These are phyloP conservation scores for Cladophialophora bantiana DNA, from an alignment of 2,329 filamentous ascomycete genomes.

Conservation along the genomic window DNA sequence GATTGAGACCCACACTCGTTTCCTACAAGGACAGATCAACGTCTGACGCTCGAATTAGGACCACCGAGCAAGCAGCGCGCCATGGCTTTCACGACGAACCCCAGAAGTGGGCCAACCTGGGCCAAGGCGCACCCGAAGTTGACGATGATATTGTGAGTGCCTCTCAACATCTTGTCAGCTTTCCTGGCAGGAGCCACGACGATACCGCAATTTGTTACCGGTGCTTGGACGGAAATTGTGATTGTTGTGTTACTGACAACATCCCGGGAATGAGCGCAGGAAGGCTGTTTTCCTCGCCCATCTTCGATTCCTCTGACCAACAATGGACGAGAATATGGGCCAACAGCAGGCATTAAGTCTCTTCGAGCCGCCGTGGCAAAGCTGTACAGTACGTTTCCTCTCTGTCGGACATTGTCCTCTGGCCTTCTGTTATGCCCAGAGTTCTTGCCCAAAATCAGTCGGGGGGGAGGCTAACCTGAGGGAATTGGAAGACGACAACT, in stretches of 20 bases:
- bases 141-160: constrained; percentile 85
- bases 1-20: constrained; percentile 58
- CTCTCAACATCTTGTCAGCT: background rate
- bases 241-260: background rate
- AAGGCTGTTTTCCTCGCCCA: constrained; percentile 77
- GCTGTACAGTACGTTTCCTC: constrained; percentile 68
- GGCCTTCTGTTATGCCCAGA: background rate
- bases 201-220: background rate
- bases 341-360: constrained; percentile 91
- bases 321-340: constrained; percentile 85
- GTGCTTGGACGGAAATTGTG: background rate
- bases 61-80: constrained; percentile 74
- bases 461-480: background rate
- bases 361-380: constrained; percentile 86
- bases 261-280: background rate
- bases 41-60: constrained; percentile 34
- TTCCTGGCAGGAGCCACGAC: background rate
- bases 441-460: background rate
- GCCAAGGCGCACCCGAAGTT: constrained; percentile 91
- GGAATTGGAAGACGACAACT: constrained; percentile 68
- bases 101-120: constrained; percentile 86
- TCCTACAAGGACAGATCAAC: background rate
- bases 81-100: constrained; percentile 87
- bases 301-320: constrained; percentile 78
- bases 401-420: background rate